Base-by-base conservation (phyloP, 1,284 basidiomycete genomes). In the Sutorius eximius region DNA sequence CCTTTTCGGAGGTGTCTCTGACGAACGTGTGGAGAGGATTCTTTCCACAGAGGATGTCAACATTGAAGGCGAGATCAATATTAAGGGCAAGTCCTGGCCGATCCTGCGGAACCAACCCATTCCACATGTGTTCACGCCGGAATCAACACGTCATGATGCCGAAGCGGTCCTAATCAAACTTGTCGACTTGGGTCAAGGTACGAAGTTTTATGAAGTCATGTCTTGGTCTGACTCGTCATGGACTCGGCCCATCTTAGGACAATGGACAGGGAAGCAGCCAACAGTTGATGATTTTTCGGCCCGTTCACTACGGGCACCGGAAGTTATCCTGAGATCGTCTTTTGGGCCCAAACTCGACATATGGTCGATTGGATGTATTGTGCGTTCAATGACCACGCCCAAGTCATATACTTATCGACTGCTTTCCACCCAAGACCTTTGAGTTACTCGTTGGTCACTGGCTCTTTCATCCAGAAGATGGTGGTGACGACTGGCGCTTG, bases 141-240 rank as follows among this genome's bases (percentile, higher is more conserved):
- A 33, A 3, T 46, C 48, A n/a, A 49, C 42, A 15, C 13, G 15
- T 9, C 41, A 49, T 24, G 41, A 33, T 18, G 45, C 45, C 16
- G 45, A 46, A n/a, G 6, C 16, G 3, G 5, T 42, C 22, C 6
- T 46, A 11, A 33, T 49, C 16, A 33, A 32, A 5, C 48, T 49
- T 8, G 43, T 46, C 27, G 48, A 49, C 40, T 24, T 49, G 42
- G 48, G 48, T n/a, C 48, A 49, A 33, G 48, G 48, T 49, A 49
- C n/a, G 36, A 37, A 18, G 36, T 18, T 18, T 5, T 37, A 5
- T 36, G 29, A 24, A 10, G 9, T 24, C 32, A 33, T 34, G 8
- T 45, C 3, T 24, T 22, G n/a, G 32, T 22, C 10, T 7, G 3
- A 5, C 4, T 46, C 33, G n/a, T 49, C 24, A 18, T 33, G 5